Base-by-base conservation (phyloP, 371 early-diverging fungal species). In the Batrachochytrium dendrobatidis region DNA sequence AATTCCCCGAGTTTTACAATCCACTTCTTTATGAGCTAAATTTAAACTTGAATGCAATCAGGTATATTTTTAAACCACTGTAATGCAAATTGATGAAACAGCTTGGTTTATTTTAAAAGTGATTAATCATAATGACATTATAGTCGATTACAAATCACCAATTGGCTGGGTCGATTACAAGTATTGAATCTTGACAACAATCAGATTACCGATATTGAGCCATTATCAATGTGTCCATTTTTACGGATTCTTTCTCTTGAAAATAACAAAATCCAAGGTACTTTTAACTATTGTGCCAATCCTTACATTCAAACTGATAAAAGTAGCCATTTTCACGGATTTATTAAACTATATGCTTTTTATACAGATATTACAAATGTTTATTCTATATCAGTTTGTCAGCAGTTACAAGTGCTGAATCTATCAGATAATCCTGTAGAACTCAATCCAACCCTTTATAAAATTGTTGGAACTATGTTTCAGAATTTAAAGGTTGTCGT, bases 151-250 rank as follows among this genome's bases (percentile, higher is more conserved):
- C 43, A 58, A 24, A 30, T 66, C 5, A 43, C 45, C 18, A 53
- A 52, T 17, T 70, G 71, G 71, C 20, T 65, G 24, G 64, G 60
- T 22, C 30, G 64, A 10, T 60, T 71, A 1, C 10, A 59, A 25
- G 53, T 71, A 26, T 66, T 71, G 15, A 34, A 54, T 28, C 44
- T 67, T 24, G 35, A 50, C 15, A 64, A 68, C 35, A 66, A 66
- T 53, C 58, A 65, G 35, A 71, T 71, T 49, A 56, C 62, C 3
- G 48, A 65, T 32, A 55, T 71, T n/a, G 59, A 61, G 31, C 65
- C 71, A 2, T 44, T 71, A n/a, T 57, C 68, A 3, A 62, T 59
- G 54, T 64, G 64, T 50, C 71, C 71, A 8, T 67, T 64, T 26
- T 48, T 71, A 20, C 49, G 43, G 7, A 65, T 67, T 31, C 31